Evolutionary conservation across 306 rosid species (phyloP), one percentile per base, ranked within the genome.

Genomic region (Cicer judaicum): DNA sequence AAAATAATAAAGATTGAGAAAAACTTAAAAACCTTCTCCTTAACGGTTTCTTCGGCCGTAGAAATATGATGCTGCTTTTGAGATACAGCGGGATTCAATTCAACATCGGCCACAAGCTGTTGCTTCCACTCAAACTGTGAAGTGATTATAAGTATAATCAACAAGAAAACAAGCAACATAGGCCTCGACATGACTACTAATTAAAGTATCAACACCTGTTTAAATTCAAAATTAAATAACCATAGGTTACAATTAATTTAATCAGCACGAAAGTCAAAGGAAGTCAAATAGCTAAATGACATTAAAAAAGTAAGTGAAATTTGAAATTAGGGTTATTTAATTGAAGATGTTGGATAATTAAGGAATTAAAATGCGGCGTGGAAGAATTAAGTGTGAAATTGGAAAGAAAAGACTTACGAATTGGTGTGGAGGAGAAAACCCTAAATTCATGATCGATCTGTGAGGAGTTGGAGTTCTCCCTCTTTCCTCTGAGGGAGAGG

Each of bases 51-150:
- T 82, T 92, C 88, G 57, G 86, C 77, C 68, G 84, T 83, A 49
- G 92, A 82, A 66, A 85, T 77, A 57, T 78, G 92, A 7, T 66
- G 87, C 81, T 89, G 94, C 85, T 92, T 89, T 64, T 87, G 84
- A 9, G 91, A 79, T 48, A 87, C 39, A 55, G 61, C 59, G 5
- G 89, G 82, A 67, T 78, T 75, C 15, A 84, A 54, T 16, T 89
- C 91, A 57, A 86, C 88, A 78, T 90, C 98, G 67, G 82, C 47
- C 52, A 87, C 95, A 73, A 89, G 87, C 76, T 75, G 96, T 72
- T 88, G 96, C 68, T 78, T 90, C 98, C 98, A 90, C 83, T 92
- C 98, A 57, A 93, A 90, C 83, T 90, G 95, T n/a, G 96, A 90
- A 52, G 98, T 89, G 77, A 92, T 88, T 73, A 93, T 90, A 64